Base-by-base conservation (phyloP, 495 filamentous ascomycete species). In the Talaromyces adpressus region DNA sequence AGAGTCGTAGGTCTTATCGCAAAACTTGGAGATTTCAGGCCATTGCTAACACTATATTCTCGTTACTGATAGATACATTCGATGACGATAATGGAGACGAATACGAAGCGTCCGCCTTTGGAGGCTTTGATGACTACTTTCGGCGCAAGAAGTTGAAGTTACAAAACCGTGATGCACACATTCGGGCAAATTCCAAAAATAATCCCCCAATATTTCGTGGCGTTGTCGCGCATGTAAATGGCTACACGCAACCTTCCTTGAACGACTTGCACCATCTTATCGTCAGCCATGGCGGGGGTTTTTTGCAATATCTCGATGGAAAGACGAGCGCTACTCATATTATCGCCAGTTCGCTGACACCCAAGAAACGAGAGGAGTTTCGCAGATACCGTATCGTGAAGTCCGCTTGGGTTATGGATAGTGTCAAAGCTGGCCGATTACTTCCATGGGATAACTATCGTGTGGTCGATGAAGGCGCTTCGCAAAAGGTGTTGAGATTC, bases 251-350 rank as follows among this genome's bases (percentile, higher is more conserved):
- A 66, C 94, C 94, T 0, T 90, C 91, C 0, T 76, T 95, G 58
- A 92, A 92, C 63, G 89, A 97, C 66, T 81, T 98, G 8, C 92
- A 95, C 71, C 84, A 80, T 45, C 79, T 97, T 23, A 87, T 98
- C 47, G 92, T 97, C 39, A 86, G 84, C 66, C 86, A 98, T 85
- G 93, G 94, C 12, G 94, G 93, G 27, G 91, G 89, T 1, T 97
- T 97, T 69, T 84, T 95, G 60, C 93, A 97, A 71, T 97, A 97
- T 70, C 79, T 98, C n/a, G 91, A 94, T 70, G 87, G 88, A 39
- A 98, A 97, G 79, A 97, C 93, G 0, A 84, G 85, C 67, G 91
- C 92, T 0, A 98, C 94, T 2, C 95, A 98, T 72, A 95, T 98
- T 68, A 92, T 98, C 69, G 92, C 93, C 5, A 91, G 89, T 53